A percentile compares a stretch with the other conserved stretches of the same genome.
Conservation (phyloP, 148 eudicot genomes). For the Rhododendron mucronatum region DNA sequence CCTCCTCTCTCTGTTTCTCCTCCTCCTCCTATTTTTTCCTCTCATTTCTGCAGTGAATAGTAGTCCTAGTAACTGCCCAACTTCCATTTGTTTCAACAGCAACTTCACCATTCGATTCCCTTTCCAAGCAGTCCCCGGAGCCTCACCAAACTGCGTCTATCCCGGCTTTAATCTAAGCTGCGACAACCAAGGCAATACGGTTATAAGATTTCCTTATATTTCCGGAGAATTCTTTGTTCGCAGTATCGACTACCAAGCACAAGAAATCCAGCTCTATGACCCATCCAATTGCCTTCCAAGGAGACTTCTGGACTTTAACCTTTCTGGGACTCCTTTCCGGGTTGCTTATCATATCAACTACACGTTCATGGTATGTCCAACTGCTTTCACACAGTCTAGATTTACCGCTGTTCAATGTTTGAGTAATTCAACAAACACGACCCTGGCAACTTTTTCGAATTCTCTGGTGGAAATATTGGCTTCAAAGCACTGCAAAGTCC, state of each 20-base stretch:
- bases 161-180: constrained; percentile 57
- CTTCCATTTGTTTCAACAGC: constrained; percentile 29
- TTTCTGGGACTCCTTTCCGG: constrained; percentile 43
- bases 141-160: constrained; percentile 40
- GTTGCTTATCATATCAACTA: constrained; percentile 27
- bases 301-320: constrained; percentile 40
- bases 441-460: constrained; percentile 39
- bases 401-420: constrained; percentile 47
- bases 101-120: constrained; percentile 45
- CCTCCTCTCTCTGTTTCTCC: constrained; percentile 7
- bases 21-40: constrained; percentile 14
- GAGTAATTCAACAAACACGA: constrained; percentile 45
- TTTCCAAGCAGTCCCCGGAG: constrained; percentile 31
- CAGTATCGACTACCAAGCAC: constrained; percentile 41
- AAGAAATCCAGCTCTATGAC: constrained; percentile 43
- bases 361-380: constrained; percentile 55
- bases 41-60: neutral
- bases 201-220: constrained; percentile 35
- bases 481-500: constrained; percentile 20
- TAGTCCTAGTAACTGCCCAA: constrained; percentile 17
- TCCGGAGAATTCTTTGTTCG: constrained; percentile 53
- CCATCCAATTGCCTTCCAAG: constrained; percentile 49
- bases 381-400: constrained; percentile 15
- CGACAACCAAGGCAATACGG: constrained; percentile 24
- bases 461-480: constrained; percentile 21